These are phyloP conservation scores for Solanum sparsipilum DNA, from an alignment of 257 asterid genomes.

Conservation along the genomic window DNA sequence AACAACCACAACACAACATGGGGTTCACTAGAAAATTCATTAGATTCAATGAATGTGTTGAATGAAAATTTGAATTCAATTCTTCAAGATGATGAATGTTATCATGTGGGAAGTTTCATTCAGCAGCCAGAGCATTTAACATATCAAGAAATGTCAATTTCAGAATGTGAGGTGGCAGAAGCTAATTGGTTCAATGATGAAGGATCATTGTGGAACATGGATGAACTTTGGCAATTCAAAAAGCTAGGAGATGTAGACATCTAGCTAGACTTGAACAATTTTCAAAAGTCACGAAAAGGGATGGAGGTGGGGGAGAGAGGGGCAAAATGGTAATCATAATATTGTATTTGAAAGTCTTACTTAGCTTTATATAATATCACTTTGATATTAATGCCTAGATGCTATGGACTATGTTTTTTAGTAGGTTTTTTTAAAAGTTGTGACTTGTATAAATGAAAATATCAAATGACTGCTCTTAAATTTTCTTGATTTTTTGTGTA, in stretches of 20 bases:
- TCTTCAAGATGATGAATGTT: conserved; percentile 11
- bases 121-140: conserved; percentile 20
- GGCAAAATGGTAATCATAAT: not conserved
- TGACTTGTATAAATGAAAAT: not conserved
- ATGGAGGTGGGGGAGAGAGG: not conserved
- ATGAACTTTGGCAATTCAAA: conserved; percentile 53
- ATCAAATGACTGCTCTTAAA: not conserved
- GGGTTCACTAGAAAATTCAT: not conserved
- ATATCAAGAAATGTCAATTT: conserved; percentile 7
- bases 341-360: not conserved
- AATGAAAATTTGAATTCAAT: not conserved
- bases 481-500: not conserved
- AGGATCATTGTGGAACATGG: conserved; percentile 40
- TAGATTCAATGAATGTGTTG: not conserved
- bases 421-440: not conserved
- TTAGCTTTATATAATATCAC: not conserved
- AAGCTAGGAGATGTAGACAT: conserved; percentile 19
- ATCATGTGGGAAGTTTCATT: conserved; percentile 22
- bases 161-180: conserved; percentile 34
- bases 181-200: conserved; percentile 43
- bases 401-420: not conserved
- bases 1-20: not conserved
- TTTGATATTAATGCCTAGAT: not conserved
- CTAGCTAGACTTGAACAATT: not conserved
- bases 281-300: not conserved